Conservation (phyloP, 2,329 filamentous ascomycete genomes). For the Elsinoe perseae region DNA sequence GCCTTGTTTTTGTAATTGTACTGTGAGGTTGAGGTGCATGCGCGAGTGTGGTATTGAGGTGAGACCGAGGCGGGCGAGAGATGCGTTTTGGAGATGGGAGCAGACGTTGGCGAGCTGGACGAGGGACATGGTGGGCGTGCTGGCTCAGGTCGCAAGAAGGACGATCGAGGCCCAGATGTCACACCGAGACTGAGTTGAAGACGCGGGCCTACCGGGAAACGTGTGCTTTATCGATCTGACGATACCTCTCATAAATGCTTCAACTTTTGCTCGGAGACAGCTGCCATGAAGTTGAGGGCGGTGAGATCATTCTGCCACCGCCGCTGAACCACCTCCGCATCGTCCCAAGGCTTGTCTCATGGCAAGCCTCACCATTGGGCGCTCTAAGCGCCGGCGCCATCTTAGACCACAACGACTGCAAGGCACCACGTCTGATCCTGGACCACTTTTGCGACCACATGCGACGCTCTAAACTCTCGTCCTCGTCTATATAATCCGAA, state of each 20-base stretch:
- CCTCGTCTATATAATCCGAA: background rate
- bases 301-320: constrained; percentile 10
- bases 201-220: background rate
- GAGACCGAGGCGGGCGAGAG: constrained; percentile 70
- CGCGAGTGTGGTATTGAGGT: constrained; percentile 77
- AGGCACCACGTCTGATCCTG: constrained; percentile 3
- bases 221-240: too few species aligned
- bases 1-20: constrained; percentile 74
- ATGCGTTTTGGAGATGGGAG: constrained; percentile 86
- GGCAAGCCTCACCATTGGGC: constrained; percentile 6
- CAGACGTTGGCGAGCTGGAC: constrained; percentile 70
- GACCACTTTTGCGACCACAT: constrained; percentile 6
- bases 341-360: background rate
- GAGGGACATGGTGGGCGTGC: constrained; percentile 56
- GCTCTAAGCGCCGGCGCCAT: constrained; percentile 14
- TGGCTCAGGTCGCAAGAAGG: constrained; percentile 5
- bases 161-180: too few species aligned
- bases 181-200: background rate
- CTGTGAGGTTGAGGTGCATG: constrained; percentile 65
- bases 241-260: too few species aligned
- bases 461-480: background rate
- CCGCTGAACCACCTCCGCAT: background rate
- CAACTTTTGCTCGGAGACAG: constrained; percentile 7
- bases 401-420: background rate
- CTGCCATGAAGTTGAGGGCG: background rate